Evolutionary conservation across 2,329 filamentous ascomycete species (phyloP).

Genomic region (Exserohilum rostratum): DNA sequence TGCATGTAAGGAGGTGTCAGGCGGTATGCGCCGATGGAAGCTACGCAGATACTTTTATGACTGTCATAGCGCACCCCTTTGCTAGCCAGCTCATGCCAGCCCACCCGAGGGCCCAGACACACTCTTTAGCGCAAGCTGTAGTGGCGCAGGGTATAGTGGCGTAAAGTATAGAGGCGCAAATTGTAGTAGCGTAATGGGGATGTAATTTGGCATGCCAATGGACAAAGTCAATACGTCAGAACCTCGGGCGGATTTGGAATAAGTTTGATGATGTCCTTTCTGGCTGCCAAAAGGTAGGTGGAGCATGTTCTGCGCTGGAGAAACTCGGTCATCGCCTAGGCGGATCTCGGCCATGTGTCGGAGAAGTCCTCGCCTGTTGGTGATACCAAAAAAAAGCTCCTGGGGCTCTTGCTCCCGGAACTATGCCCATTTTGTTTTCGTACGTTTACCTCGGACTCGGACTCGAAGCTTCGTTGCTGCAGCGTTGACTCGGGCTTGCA

Average conservation of each 20-base stretch:
- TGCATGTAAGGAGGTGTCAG: background rate
- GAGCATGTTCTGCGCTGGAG: background rate
- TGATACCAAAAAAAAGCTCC: background rate
- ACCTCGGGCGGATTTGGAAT: background rate
- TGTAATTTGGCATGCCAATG: background rate
- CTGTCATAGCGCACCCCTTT: background rate
- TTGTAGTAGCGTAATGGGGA: background rate
- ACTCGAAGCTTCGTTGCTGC: background rate
- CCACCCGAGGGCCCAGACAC: background rate
- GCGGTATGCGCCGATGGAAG: background rate
- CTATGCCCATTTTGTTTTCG: background rate
- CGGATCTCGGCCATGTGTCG: slow-evolving; percentile 5
- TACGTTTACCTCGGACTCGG: background rate
- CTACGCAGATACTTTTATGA: background rate
- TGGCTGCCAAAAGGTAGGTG: background rate
- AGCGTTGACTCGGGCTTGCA: background rate
- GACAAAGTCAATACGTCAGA: background rate
- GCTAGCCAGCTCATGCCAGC: background rate
- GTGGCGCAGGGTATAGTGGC: too few relatives aligned
- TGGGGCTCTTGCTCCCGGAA: background rate
- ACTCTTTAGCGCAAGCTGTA: background rate
- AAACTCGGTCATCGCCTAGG: background rate
- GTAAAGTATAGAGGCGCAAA: too few relatives aligned
- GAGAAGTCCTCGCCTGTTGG: background rate
- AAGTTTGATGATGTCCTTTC: background rate